phyloP scores from a whole-genome alignment of 2,329 filamentous ascomycete genomes.

The Penicillium sp. region DNA sequence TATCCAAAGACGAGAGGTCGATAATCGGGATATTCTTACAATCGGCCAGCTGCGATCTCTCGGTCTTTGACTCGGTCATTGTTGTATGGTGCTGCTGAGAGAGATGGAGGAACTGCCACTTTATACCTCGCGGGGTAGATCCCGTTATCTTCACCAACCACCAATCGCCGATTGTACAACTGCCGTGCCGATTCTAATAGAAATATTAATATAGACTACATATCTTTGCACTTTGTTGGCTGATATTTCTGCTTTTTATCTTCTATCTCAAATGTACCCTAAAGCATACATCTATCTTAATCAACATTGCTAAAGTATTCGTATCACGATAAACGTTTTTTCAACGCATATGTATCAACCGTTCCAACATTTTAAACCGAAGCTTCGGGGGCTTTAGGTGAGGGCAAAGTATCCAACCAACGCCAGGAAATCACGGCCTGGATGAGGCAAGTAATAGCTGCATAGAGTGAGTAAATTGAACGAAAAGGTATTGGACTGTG shows the following conservation, averaged over 20 bases:
- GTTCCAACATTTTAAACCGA: neutral
- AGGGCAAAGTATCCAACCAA: constrained; percentile 1
- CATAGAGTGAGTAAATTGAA: neutral
- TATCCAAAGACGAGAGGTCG: constrained; percentile 46
- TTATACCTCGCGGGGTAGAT: constrained; percentile 4
- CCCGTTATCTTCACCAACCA: constrained; percentile 2
- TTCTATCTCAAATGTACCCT: neutral
- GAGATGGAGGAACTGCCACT: neutral
- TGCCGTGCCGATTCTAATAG: neutral
- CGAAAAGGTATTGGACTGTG: neutral
- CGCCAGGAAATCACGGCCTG: constrained; percentile 8
- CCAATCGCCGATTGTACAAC: neutral
- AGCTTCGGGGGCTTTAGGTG: neutral
- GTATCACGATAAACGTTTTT: neutral
- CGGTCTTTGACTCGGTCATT: constrained; percentile 1
- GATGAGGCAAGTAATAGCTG: constrained; percentile 3
- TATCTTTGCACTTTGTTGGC: neutral
- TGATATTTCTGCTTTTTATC: neutral
- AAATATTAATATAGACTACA: neutral
- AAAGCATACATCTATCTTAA: neutral
- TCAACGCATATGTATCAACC: neutral
- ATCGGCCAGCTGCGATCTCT: constrained; percentile 11
- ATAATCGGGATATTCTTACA: constrained; percentile 45
- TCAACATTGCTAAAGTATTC: neutral
- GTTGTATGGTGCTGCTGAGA: neutral